phyloP scores from a whole-genome alignment of 768 basidiomycete genomes.

The Termitomyces sp. region DNA sequence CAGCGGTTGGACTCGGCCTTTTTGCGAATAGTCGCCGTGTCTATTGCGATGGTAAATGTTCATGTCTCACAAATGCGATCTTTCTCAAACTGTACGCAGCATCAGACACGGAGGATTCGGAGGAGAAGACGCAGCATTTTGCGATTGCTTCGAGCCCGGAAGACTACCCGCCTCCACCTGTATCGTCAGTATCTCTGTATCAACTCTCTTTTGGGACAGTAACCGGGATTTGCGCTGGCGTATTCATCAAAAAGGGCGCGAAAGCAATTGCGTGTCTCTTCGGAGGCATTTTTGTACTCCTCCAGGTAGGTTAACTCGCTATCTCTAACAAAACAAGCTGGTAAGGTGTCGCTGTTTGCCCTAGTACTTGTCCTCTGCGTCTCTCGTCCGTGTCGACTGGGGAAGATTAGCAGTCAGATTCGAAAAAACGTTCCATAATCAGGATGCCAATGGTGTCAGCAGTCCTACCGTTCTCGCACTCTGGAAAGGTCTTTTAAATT shows the following conservation, averaged over 20 bases:
- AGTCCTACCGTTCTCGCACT: slow-evolving; percentile 57
- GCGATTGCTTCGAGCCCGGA: neutral
- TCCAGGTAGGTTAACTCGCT: slow-evolving; percentile 58
- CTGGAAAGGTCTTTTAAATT: slow-evolving; percentile 68
- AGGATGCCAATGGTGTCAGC: slow-evolving; percentile 46
- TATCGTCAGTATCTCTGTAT: slow-evolving; percentile 72
- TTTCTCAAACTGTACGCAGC: neutral
- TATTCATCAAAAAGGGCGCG: slow-evolving; percentile 95
- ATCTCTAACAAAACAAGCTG: neutral
- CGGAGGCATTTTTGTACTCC: slow-evolving; percentile 87
- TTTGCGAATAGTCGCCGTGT: slow-evolving; percentile 30
- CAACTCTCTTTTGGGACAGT: slow-evolving; percentile 88
- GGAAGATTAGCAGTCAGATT: slow-evolving; percentile 55
- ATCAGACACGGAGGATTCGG: slow-evolving; percentile 2
- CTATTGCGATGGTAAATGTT: slow-evolving; percentile 46
- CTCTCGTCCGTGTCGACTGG: slow-evolving; percentile 82
- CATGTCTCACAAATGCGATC: neutral
- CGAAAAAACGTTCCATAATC: slow-evolving; percentile 67
- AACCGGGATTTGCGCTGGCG: slow-evolving; percentile 82
- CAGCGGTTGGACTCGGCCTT: slow-evolving; percentile 41
- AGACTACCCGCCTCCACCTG: slow-evolving; percentile 48
- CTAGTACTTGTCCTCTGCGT: slow-evolving; percentile 76
- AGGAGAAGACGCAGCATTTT: neutral
- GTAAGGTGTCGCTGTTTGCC: neutral
- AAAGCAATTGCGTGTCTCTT: slow-evolving; percentile 77